Evolutionary conservation across 352 stramenopile species (phyloP), one percentile per base, ranked within the genome.

Genomic region (Phytophthora quininea): DNA sequence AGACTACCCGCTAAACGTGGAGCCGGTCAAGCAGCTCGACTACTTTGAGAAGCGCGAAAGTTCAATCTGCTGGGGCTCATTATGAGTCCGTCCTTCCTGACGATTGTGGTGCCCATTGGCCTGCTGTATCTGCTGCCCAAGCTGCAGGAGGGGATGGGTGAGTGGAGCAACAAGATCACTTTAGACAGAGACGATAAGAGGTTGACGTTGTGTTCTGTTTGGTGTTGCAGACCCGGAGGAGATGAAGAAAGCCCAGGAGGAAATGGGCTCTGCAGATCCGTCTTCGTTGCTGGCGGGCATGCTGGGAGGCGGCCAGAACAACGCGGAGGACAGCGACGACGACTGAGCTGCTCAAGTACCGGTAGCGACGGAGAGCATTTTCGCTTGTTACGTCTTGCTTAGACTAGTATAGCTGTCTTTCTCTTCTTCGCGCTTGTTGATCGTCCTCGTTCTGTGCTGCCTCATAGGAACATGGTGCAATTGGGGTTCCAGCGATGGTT

Each of bases 41-140:
- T 95, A 93, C 82, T 95, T 95, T 59, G 83, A 93, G 60, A 66
- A 92, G 68, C 85, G 87, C 47, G 87, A 95, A 93, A 92, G 73
- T 91, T 95, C 55, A 92, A 83, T 56, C 58, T 93, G 29, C 42
- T 95, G 33, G 72, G 79, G 2, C 55, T 95, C 40, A 83, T 93
- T 58, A 88, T 91, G 75, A 95, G 73, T 61, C 87, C 87, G 57
- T 95, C 87, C 8, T 95, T 95, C 79, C 54, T 95, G 49, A 93
- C 85, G 11, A 72, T 95, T 52, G 62, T 92, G 37, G 64, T 93
- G 37, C 87, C 87, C 6, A 91, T 95, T 54, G 83, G 78, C 30
- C 62, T 95, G 57, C 62, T 93, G 35, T 95, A 93, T 72, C 5
- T 95, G 7, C 71, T 95, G 67, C 87, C 87, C 3, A 95, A 93